These are phyloP conservation scores for Wickerhamomyces kurtzmanii DNA, from an alignment of 805 yeast species.

Conservation along the genomic window DNA sequence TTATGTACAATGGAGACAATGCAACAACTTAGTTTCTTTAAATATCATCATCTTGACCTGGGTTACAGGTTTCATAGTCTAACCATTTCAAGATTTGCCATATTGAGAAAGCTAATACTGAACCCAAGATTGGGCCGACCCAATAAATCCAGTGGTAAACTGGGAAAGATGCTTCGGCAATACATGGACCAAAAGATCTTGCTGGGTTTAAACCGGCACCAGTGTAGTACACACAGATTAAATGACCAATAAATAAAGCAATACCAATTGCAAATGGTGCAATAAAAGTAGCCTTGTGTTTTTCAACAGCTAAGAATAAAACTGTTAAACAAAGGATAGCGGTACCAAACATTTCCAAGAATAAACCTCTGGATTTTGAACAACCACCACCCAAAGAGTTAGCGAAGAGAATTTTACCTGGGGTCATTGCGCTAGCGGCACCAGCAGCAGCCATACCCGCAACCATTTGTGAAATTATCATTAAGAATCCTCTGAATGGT, in stretches of 20 bases:
- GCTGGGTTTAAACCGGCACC: slow-evolving; percentile 95
- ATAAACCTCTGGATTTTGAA: slow-evolving; percentile 66
- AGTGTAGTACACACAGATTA: slow-evolving; percentile 72
- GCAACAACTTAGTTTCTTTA: slow-evolving; percentile 3
- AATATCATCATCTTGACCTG: slow-evolving; percentile 54
- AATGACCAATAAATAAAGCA: slow-evolving; percentile 72
- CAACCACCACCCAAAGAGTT: slow-evolving; percentile 65
- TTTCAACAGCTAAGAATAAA: slow-evolving; percentile 76
- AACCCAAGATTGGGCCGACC: slow-evolving; percentile 79
- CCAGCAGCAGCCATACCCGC: slow-evolving; percentile 93
- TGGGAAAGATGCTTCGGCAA: slow-evolving; percentile 69
- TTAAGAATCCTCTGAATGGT: slow-evolving; percentile 57
- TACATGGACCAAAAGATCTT: slow-evolving; percentile 75
- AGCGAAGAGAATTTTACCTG: slow-evolving; percentile 65
- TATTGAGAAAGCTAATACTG: slow-evolving; percentile 53
- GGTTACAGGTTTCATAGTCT: slow-evolving; percentile 61
- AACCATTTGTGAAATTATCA: slow-evolving; percentile 60
- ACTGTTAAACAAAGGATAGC: slow-evolving; percentile 67
- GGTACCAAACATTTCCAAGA: slow-evolving; percentile 77
- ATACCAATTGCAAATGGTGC: slow-evolving; percentile 83
- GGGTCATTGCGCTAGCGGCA: slow-evolving; percentile 78
- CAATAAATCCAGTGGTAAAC: slow-evolving; percentile 86
- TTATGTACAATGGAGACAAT: too few species aligned
- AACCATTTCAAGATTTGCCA: slow-evolving; percentile 59
- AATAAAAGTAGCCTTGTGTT: slow-evolving; percentile 61